Base-by-base conservation (phyloP, 2,329 filamentous ascomycete genomes). In the Fusarium burgessii region DNA sequence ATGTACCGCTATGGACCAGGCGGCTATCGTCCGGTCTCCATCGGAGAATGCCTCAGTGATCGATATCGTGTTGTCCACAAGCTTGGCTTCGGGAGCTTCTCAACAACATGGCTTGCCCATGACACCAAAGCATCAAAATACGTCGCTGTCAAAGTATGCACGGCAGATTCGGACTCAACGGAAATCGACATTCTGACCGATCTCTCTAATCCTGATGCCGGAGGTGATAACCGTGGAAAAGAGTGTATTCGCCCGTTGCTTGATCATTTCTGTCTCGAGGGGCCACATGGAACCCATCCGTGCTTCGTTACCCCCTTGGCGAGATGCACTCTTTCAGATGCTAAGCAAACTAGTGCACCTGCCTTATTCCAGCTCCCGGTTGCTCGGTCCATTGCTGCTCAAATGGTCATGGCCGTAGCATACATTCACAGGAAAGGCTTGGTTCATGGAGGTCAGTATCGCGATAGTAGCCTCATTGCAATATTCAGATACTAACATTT, bases 1-100 rank as follows among this genome's bases (percentile, higher is more conserved):
- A 4, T 7, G 17, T 35, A 15, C 8, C 17, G 13, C 42, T 83
- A 84, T 67, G 61, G 62, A 6, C 73, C 74, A 5, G 79, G 81
- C 6, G 80, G 79, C 7, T 84, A 80, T 69, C 80, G 84, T 65
- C 81, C 82, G 11, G 75, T 82, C 14, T 71, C 71, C 11, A 76
- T 84, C 12, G 80, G 79, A 15, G 80, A 84, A 29, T 66, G 64
- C 3, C 78, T 85, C 64, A 43, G 73, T 17, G 49, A 59, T 5
- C 67, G 73, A 42, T 80, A 79, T 54, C 51, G 61, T 10, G 57
- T 78, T 7, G 67, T 76, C 2, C 74, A 77, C 58, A 79, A 80
- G 56, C 72, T 79, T 27, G 77, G 77, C 25, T 63, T 74, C 41
- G 77, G 77, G 46, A 58, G 50, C 5, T 79, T 62, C 63, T 81